Percentiles rank a stretch among this genome's conserved stretches.
Conservation (phyloP, 2,329 filamentous ascomycete genomes). For the Verticillium alfalfae region DNA sequence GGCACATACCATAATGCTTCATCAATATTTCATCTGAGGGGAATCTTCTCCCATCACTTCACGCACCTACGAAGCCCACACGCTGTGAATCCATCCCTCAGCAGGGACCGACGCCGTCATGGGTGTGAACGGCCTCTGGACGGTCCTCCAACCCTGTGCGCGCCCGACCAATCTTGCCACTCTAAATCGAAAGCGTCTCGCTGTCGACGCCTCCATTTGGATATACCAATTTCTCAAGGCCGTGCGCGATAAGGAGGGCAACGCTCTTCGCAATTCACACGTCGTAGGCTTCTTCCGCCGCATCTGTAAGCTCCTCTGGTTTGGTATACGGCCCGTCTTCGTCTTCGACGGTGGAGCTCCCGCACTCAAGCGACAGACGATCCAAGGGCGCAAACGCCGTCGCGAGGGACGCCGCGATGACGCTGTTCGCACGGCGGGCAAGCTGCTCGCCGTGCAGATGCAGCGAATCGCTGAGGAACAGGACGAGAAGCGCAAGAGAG, state of each 20-base stretch:
- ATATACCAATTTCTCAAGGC: slow-evolving; percentile 99
- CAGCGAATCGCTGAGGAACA: slow-evolving; percentile 86
- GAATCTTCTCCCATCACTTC: not conserved
- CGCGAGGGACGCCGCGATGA: slow-evolving; percentile 89
- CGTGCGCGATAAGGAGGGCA: slow-evolving; percentile 96
- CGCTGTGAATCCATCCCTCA: not conserved
- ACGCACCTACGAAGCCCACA: not conserved
- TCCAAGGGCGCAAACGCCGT: slow-evolving; percentile 69
- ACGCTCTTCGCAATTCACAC: slow-evolving; percentile 91
- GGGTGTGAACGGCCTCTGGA: slow-evolving; percentile 98
- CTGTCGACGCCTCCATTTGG: slow-evolving; percentile 98
- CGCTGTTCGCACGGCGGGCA: slow-evolving; percentile 85
- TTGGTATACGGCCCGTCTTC: slow-evolving; percentile 93
- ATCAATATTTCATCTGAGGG: slow-evolving; percentile 5
- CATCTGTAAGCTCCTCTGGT: slow-evolving; percentile 96
- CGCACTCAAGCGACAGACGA: slow-evolving; percentile 83
- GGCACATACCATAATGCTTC: slow-evolving; percentile 4
- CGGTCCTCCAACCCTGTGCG: slow-evolving; percentile 88
- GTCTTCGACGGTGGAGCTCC: slow-evolving; percentile 97
- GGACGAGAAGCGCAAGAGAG: slow-evolving; percentile 54
- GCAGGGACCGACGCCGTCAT: slow-evolving; percentile 42
- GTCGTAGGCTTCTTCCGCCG: slow-evolving; percentile 96
- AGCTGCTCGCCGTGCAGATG: slow-evolving; percentile 90
- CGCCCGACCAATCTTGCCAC: slow-evolving; percentile 95
- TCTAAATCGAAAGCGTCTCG: slow-evolving; percentile 91